Conservation (phyloP, 106 monocot genomes). For the Vanilla planifolia region DNA sequence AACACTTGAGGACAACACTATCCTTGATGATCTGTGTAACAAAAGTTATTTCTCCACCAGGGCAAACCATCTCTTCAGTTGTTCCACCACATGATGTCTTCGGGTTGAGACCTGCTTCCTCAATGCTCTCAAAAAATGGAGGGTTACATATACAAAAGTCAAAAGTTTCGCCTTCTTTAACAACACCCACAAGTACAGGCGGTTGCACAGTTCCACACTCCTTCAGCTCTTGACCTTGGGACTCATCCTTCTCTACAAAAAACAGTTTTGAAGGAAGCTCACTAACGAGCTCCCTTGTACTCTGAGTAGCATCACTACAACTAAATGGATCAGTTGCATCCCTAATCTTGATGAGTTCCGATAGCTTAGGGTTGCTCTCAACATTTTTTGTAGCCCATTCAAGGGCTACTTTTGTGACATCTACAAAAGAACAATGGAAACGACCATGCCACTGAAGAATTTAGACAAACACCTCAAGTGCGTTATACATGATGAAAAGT, state of each 20-base stretch:
- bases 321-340: conserved; percentile 25
- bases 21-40: conserved; percentile 79
- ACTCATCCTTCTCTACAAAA: conserved; percentile 5
- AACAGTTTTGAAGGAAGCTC: not conserved
- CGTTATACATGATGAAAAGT: too few relatives aligned
- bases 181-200: conserved; percentile 61
- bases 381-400: conserved; percentile 90
- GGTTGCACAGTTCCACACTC: conserved; percentile 7
- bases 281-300: not conserved
- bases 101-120: conserved; percentile 83
- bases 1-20: conserved; percentile 58
- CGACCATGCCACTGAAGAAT: not conserved
- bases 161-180: conserved; percentile 69
- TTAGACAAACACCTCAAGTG: not conserved
- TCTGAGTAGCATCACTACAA: not conserved
- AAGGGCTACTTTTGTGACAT: conserved; percentile 72
- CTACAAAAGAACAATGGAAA: conserved; percentile 26
- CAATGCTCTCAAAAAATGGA: conserved; percentile 83
- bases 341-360: conserved; percentile 73
- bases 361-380: conserved; percentile 80
- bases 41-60: conserved; percentile 85
- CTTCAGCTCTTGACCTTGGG: not conserved
- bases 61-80: conserved; percentile 76
- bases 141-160: conserved; percentile 99
- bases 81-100: conserved; percentile 90